Base-by-base conservation (phyloP, 2,329 filamentous ascomycete genomes). In the Botryotinia globosa region DNA sequence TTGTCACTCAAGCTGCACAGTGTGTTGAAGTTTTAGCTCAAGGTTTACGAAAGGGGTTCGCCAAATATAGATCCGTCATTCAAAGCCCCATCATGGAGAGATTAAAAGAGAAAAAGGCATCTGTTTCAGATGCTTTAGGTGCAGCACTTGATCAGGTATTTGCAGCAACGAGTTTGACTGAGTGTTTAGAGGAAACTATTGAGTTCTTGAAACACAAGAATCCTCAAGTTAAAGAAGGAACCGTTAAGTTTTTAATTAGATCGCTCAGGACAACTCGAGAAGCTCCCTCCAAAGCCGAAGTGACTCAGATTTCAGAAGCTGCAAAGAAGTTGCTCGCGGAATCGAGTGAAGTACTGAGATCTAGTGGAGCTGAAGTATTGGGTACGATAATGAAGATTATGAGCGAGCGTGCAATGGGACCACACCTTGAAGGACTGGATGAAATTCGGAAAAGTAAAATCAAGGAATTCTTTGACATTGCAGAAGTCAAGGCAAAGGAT, bases 381-480 rank as follows among this genome's bases (percentile, higher is more conserved):
- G 96, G 97, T 75, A 97, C 94, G 0, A 83, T 99, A 67, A 98
- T 98, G 96, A 99, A 98, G 84, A 98, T 99, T 72, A 93, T 98
- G 84, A 95, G 96, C 59, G 97, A 99, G 82, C 90, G 96, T 73
- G 93, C 93, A 69, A 99, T 99, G 96, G 94, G 92, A 61, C 92
- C 93, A 14, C 92, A 97, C 81, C 84, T 99, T 25, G 95, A 98
- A 75, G 94, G 94, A 4, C 85, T 99, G 4, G 96, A 99, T 80
- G 96, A 99, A 37, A 98, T 98, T 77, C 89, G 94, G 74, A 98
- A 97, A 84, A 92, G 87, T 75, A 99, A 98, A 82, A 92, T 98
- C 81, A 98, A 97, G 84, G 96, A 99, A 81, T 98, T 90, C 81
- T 92, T 90, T 74, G 92, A 95, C 72, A 86, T 87, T 8, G 93